Base-by-base conservation (phyloP, 768 basidiomycete genomes). In the Pisolithus marmoratus region DNA sequence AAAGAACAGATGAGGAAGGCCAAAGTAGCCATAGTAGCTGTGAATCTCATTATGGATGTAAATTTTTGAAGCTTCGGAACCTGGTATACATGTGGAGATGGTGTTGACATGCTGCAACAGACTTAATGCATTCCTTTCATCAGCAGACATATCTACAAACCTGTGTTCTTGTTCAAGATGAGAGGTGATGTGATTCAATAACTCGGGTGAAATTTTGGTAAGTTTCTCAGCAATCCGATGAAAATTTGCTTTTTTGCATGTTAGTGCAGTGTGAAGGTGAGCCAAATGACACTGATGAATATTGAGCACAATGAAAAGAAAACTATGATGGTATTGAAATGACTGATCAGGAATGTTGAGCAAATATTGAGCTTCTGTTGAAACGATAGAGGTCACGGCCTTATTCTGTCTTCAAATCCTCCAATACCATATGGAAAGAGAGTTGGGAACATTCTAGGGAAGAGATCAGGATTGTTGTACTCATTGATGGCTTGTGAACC, bases 401-500 rank as follows among this genome's bases (percentile, higher is more conserved):
- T 22, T 27, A 45, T 5, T 24, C n/a, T 38, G 38, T 60, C 57
- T 8, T 71, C 62, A 58, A 70, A 67, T 0, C 69, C 68, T 4
- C 68, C 65, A 27, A 64, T 52, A 8, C 68, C 66, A 54, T 49
- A 63, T 0, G 68, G 70, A 53, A 60, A 71, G 0, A 71, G 42
- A 1, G 60, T 67, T 1, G 70, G 70, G 53, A 48, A 71, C 63
- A 60, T 1, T 63, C 63, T n/a, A 63, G 66, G 36, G 69, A 46
- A 0, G 69, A 51, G n/a, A 27, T 51, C 41, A 5, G 65, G 63
- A 57, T 72, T 70, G 9, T 67, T 48, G 43, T 70, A 72, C 41
- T 71, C 68, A 14, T 22, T 24, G 7, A 71, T 54, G 9, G 70
- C 46, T 5, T 49, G 20, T 1, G 49, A 38, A 0, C 63, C 59